Base-by-base conservation (phyloP, 2,329 filamentous ascomycete species). In the Cercospora canescens region DNA sequence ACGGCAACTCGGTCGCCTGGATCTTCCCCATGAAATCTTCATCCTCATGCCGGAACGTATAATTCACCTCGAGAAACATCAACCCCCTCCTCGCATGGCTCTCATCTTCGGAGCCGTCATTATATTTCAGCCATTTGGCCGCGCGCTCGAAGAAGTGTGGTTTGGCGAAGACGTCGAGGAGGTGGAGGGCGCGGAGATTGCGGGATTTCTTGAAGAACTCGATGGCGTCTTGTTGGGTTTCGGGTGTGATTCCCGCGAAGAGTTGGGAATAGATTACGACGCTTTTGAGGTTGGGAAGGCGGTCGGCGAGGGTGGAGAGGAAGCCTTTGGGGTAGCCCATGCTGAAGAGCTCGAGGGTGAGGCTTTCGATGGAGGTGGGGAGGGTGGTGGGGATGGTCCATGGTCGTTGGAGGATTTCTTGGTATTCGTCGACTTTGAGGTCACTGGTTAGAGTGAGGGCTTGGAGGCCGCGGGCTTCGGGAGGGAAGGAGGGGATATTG, bases 321-420 rank as follows among this genome's bases (percentile, higher is more conserved):
- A 83, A 84, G 11, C 77, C 78, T 0, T 78, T 76, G 7, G 77
- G 81, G 70, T 83, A 84, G 35, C 82, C 82, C 6, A 84, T 74
- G 12, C 77, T 78, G 77, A 85, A 85, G 30, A 83, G 76, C 69
- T 84, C 82, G 48, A 84, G 78, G 0, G 81, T 83, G 2, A 85
- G 74, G 63, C 73, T 74, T 35, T 80, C 80, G 68, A 84, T 81
- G 21, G 71, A 73, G 14, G 61, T 28, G 0, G 82, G 82, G 0
- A 84, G 73, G 8, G 71, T 63, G 48, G 57, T 55, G 26, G 81
- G 78, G 24, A 82, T 71, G 0, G 73, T 69, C 71, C 76, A 79
- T 12, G 76, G 70, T 60, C 77, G 60, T 12, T 71, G 60, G 39
- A 84, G 76, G 7, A 80, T 70, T 16, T 66, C 59, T 61, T 80